Percentiles rank a stretch among this genome's conserved stretches.
phyloP scores from a whole-genome alignment of 306 rosid genomes.

The Castanospermum australe region DNA sequence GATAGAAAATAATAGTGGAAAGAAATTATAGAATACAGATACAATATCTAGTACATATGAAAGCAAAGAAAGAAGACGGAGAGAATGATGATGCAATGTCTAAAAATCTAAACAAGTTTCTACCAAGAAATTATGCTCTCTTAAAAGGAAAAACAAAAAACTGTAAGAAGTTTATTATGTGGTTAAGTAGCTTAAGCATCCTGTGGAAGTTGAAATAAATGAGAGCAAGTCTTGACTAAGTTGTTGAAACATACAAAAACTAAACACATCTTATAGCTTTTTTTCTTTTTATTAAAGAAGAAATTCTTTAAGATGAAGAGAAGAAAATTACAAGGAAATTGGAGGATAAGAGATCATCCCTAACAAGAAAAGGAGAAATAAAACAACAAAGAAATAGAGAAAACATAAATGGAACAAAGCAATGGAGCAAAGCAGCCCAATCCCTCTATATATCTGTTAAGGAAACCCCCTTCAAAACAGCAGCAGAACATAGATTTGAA shows the following conservation, averaged over 20 bases:
- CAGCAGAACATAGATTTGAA: not conserved
- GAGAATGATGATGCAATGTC: not conserved
- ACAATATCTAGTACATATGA: not conserved
- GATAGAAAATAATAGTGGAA: not conserved
- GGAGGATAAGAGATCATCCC: no score
- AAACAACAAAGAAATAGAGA: no score
- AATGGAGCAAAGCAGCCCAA: not conserved
- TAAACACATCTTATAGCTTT: not conserved
- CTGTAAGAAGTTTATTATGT: not conserved
- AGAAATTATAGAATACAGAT: not conserved
- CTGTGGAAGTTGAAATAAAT: not conserved
- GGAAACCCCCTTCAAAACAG: not conserved
- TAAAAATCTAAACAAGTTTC: not conserved
- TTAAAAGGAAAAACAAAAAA: not conserved
- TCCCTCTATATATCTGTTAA: no score
- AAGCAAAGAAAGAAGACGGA: not conserved
- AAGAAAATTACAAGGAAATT: no score
- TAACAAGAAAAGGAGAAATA: no score
- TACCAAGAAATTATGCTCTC: not conserved
- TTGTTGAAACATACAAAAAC: slow-evolving; percentile 1
- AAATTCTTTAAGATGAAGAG: no score
- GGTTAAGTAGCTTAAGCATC: not conserved
- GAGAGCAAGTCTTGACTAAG: not conserved
- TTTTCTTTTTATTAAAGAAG: no score
- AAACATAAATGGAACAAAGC: no score